Evolutionary conservation across 78 protist genomes (phyloP).

Genomic region (Dictyostelium firmibasis): DNA sequence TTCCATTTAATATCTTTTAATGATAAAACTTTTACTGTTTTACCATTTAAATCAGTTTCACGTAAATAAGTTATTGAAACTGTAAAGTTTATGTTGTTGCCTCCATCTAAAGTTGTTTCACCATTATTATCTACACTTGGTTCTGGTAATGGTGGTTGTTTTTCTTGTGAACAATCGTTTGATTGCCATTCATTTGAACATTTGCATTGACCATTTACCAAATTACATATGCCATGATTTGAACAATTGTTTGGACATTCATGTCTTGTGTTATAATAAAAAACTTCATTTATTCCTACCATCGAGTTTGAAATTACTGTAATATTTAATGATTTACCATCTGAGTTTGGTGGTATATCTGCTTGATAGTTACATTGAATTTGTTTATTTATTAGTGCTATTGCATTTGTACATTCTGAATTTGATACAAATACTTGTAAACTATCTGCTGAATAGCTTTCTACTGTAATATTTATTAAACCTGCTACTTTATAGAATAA

Average conservation of each 20-base stretch:
- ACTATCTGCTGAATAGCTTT: background rate
- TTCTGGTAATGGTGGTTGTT: background rate
- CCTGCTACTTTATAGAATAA: background rate
- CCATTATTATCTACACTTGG: slow-evolving; percentile 26
- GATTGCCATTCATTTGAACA: background rate
- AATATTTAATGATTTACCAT: background rate
- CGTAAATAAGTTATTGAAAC: slow-evolving; percentile 3
- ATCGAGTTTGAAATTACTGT: background rate
- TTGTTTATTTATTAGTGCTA: background rate
- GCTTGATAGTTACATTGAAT: background rate
- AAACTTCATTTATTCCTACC: slow-evolving; percentile 21
- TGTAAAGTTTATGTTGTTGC: slow-evolving; percentile 23
- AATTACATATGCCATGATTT: slow-evolving; percentile 14
- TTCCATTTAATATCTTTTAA: slow-evolving; percentile 27
- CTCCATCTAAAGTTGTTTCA: background rate
- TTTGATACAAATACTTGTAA: background rate
- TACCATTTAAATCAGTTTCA: background rate
- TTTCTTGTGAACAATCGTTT: background rate
- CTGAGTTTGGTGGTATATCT: background rate
- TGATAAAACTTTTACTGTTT: background rate
- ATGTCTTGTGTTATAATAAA: background rate
- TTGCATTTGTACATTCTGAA: background rate
- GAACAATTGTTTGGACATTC: background rate
- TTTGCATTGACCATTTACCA: background rate
- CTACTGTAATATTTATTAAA: background rate